Conservation (phyloP, 1,284 basidiomycete species). For the Leccinum subspadiceum region DNA sequence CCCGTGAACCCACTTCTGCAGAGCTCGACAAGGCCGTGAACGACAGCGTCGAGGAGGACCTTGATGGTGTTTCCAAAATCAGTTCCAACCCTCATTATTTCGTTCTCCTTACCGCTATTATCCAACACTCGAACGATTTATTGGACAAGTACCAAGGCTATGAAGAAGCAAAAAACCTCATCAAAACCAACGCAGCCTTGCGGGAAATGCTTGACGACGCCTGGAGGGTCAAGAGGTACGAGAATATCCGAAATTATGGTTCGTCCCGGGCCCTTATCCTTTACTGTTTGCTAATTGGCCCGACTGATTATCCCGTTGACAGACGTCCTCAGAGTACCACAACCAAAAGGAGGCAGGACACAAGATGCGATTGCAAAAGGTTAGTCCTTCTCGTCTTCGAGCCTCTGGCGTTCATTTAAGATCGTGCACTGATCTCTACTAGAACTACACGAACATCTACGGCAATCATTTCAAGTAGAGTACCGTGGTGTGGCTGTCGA, state of each 20-base stretch:
- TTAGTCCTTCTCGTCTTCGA: not conserved
- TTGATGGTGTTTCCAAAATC: not conserved
- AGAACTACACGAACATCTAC: not conserved
- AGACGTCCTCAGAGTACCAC: not conserved
- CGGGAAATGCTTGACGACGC: not conserved
- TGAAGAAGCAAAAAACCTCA: too few relatives aligned
- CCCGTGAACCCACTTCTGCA: not conserved
- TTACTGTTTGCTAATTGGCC: not conserved
- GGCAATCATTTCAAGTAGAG: constrained; percentile 3
- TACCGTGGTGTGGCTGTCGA: constrained; percentile 15
- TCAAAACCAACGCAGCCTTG: not conserved
- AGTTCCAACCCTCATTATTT: fast-evolving
- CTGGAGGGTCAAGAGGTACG: not conserved
- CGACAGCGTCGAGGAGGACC: not conserved
- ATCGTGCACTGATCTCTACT: not conserved
- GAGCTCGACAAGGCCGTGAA: not conserved
- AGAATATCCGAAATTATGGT: not conserved
- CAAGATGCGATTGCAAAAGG: not conserved
- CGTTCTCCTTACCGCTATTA: not conserved
- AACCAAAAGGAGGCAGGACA: not conserved
- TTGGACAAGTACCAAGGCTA: not conserved
- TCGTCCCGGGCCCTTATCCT: not conserved
- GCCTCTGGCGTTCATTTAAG: not conserved
- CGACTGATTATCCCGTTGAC: not conserved
- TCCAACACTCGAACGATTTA: not conserved